These are phyloP conservation scores for Auriscalpium vulgare DNA, from an alignment of 768 basidiomycete species.

Conservation along the genomic window DNA sequence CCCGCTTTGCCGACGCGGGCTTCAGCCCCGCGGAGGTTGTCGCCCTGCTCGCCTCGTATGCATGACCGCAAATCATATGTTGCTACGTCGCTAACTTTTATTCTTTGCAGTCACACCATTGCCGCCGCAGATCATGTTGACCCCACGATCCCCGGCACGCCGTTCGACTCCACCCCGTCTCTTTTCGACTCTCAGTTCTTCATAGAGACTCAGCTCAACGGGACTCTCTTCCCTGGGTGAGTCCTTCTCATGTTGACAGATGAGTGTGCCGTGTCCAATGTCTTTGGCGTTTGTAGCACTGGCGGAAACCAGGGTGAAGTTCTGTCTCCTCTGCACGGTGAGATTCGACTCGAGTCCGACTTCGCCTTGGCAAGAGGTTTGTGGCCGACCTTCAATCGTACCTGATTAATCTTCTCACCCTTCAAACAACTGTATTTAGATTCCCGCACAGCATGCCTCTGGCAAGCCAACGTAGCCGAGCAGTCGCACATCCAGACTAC, in stretches of 20 bases:
- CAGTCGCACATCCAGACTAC: constrained; percentile 14
- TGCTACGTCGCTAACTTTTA: constrained; percentile 9
- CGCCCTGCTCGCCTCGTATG: constrained; percentile 27
- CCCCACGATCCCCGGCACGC: constrained; percentile 24
- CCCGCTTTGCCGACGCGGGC: constrained; percentile 27
- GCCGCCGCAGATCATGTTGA: constrained; percentile 16
- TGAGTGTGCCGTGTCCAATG: background rate
- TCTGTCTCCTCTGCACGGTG: constrained; percentile 30
- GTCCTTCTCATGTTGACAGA: background rate
- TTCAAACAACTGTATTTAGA: constrained; percentile 19
- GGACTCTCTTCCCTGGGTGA: constrained; percentile 33
- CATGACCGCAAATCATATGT: background rate
- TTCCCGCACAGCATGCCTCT: constrained; percentile 37
- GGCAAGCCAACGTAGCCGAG: constrained; percentile 34
- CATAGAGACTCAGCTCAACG: constrained; percentile 35
- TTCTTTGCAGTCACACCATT: constrained; percentile 10
- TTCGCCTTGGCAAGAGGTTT: constrained; percentile 16
- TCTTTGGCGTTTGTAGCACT: constrained; percentile 19
- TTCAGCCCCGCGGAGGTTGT: constrained; percentile 28
- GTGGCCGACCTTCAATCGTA: background rate
- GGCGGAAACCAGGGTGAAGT: constrained; percentile 33
- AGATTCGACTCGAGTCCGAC: constrained; percentile 40
- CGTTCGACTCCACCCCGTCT: constrained; percentile 39
- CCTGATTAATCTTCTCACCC: background rate
- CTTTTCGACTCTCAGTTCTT: constrained; percentile 39